phyloP scores from a whole-genome alignment of 129 eudicot genomes.

The Tagetes erecta region DNA sequence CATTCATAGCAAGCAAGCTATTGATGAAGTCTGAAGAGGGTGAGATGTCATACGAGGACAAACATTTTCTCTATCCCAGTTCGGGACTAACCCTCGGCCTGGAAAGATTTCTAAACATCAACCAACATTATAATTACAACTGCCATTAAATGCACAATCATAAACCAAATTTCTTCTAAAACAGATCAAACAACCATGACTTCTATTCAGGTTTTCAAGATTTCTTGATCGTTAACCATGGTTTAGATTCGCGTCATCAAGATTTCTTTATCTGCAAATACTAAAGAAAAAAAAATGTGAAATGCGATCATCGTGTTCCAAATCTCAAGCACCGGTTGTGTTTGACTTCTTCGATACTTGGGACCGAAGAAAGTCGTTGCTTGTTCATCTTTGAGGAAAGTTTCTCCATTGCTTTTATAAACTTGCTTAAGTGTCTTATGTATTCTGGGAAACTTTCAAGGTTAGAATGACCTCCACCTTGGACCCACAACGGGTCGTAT shows the following conservation, averaged over 20 bases:
- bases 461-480: conserved; percentile 97
- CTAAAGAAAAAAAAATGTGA: not conserved
- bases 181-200: conserved; percentile 21
- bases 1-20: no score
- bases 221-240: not conserved
- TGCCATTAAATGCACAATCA: conserved; percentile 10
- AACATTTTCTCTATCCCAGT: no score
- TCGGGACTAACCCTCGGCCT: no score
- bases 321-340: conserved; percentile 81
- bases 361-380: conserved; percentile 34
- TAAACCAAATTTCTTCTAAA: conserved; percentile 20
- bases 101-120: conserved; percentile 17
- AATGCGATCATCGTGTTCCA: conserved; percentile 35
- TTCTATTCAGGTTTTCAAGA: conserved; percentile 13
- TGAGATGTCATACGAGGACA: no score
- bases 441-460: conserved; percentile 92
- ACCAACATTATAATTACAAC: conserved; percentile 38
- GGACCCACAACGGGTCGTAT: conserved; percentile 92
- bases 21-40: no score
- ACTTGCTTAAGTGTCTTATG: conserved; percentile 75
- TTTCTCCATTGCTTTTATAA: conserved; percentile 83
- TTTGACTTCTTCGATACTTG: conserved; percentile 57
- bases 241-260: conserved; percentile 5
- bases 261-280: conserved; percentile 3
- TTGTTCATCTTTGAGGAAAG: conserved; percentile 58